Evolutionary conservation across 2,329 filamentous ascomycete genomes (phyloP).

Genomic region (Cladosporium velox): DNA sequence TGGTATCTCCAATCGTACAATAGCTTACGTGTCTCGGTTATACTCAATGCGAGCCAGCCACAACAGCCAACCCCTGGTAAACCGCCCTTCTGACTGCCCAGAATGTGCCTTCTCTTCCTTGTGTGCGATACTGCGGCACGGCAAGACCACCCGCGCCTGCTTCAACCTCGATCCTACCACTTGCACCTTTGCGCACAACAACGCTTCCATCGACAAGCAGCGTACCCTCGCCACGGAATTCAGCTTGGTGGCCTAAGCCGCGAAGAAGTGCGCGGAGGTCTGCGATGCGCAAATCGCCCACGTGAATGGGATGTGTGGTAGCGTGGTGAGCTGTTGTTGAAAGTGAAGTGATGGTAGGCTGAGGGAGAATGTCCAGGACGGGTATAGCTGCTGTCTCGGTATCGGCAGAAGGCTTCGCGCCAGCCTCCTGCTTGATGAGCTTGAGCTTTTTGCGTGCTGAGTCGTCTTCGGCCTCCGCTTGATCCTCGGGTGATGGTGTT

Average conservation of each 20-base stretch:
- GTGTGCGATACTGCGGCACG: slow-evolving; percentile 16
- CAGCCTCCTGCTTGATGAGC: slow-evolving; percentile 49
- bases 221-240: slow-evolving; percentile 91
- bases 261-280: slow-evolving; percentile 86
- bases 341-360: slow-evolving; percentile 12
- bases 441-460: slow-evolving; percentile 58
- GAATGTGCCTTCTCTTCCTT: slow-evolving; percentile 62
- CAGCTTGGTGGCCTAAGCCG: slow-evolving; percentile 77
- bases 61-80: slow-evolving; percentile 90
- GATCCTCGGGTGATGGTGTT: slow-evolving; percentile 35
- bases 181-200: slow-evolving; percentile 83
- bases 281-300: slow-evolving; percentile 86
- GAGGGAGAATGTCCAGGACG: slow-evolving; percentile 57
- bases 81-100: slow-evolving; percentile 87
- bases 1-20: slow-evolving; percentile 16
- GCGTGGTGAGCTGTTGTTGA: slow-evolving; percentile 51
- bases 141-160: slow-evolving; percentile 59
- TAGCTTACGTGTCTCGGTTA: neutral
- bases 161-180: slow-evolving; percentile 79
- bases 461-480: slow-evolving; percentile 39
- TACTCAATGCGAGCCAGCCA: slow-evolving; percentile 64
- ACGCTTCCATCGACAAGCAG: slow-evolving; percentile 86
- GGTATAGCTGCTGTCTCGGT: slow-evolving; percentile 38
- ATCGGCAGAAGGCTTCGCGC: slow-evolving; percentile 49
- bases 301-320: slow-evolving; percentile 68